These are phyloP conservation scores for Filobasidium wieringae DNA, from an alignment of 768 basidiomycete species.

Conservation along the genomic window DNA sequence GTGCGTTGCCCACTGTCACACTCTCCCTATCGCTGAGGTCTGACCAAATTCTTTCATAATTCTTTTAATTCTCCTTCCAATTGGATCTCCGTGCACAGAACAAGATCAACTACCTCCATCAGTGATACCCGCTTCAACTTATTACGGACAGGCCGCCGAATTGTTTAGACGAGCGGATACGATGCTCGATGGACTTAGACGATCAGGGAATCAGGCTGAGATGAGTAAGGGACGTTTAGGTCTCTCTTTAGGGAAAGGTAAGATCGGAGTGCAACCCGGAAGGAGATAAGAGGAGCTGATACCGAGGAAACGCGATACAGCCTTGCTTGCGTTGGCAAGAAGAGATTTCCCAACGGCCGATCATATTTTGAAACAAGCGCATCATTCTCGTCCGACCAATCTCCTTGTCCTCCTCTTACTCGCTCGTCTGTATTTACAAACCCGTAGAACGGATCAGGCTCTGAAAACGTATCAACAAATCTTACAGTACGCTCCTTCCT, in stretches of 20 bases:
- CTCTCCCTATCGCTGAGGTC: not conserved
- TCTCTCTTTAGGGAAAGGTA: slow-evolving; percentile 28
- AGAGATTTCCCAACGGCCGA: slow-evolving; percentile 71
- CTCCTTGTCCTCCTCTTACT: slow-evolving; percentile 67
- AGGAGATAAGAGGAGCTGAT: not conserved
- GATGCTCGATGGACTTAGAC: slow-evolving; percentile 9
- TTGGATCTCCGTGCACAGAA: slow-evolving; percentile 14
- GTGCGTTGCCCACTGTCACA: slow-evolving; percentile 44
- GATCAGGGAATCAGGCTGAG: slow-evolving; percentile 38
- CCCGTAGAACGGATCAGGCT: slow-evolving; percentile 63
- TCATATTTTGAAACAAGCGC: slow-evolving; percentile 66
- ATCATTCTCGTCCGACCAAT: slow-evolving; percentile 69
- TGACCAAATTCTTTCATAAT: not conserved
- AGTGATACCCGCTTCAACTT: slow-evolving; percentile 23
- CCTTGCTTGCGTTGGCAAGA: slow-evolving; percentile 62
- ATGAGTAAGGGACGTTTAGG: slow-evolving; percentile 52
- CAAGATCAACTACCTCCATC: slow-evolving; percentile 26
- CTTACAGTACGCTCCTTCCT: slow-evolving; percentile 61
- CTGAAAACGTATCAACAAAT: slow-evolving; percentile 78
- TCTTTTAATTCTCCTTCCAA: not conserved
- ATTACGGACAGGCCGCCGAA: slow-evolving; percentile 45
- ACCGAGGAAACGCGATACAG: not conserved
- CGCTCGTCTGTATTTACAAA: slow-evolving; percentile 75
- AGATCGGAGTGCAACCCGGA: slow-evolving; percentile 9
- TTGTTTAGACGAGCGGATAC: slow-evolving; percentile 42